A percentile compares a stretch with the other conserved stretches of the same genome.
These are phyloP conservation scores for Pinus tabuliformis DNA, from an alignment of 75 land plant genomes.

Conservation along the genomic window DNA sequence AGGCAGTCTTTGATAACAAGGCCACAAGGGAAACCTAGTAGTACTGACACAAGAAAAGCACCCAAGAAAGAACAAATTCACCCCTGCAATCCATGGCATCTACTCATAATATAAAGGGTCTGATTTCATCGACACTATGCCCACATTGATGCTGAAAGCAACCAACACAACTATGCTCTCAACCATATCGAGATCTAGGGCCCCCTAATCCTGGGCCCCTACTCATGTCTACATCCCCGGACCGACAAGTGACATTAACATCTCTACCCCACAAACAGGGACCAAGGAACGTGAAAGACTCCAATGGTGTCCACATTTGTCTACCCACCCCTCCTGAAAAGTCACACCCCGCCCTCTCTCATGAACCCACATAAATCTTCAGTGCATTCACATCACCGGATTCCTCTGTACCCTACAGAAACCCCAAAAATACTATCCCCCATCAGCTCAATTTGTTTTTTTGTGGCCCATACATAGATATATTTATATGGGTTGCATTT, in stretches of 20 bases:
- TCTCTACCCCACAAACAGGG: conserved; percentile 4
- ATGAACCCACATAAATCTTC: conserved; percentile 5
- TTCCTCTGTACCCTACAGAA: conserved; percentile 3
- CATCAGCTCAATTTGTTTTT: not conserved
- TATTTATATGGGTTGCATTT: too few relatives aligned
- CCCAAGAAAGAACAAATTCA: conserved; percentile 2
- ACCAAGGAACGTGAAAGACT: conserved; percentile 2
- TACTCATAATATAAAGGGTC: not conserved
- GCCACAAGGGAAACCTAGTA: not conserved
- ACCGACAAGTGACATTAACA: conserved; percentile 7
- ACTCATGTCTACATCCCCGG: not conserved
- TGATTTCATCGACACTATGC: not conserved
- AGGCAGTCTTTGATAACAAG: not conserved
- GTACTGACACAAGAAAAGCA: not conserved
- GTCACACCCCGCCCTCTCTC: conserved; percentile 3
- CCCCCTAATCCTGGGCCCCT: not conserved
- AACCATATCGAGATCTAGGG: conserved; percentile 2
- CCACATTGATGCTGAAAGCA: not conserved
- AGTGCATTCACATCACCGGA: conserved; percentile 1
- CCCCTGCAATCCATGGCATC: not conserved
- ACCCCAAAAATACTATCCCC: not conserved
- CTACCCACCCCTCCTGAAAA: conserved; percentile 10
- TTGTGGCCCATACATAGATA: not conserved
- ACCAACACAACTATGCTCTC: not conserved
- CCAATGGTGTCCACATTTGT: conserved; percentile 8